A percentile compares a stretch with the other conserved stretches of the same genome.
Evolutionary conservation across 331 rosid genomes (phyloP).

Genomic region (Dryas integrifolia): DNA sequence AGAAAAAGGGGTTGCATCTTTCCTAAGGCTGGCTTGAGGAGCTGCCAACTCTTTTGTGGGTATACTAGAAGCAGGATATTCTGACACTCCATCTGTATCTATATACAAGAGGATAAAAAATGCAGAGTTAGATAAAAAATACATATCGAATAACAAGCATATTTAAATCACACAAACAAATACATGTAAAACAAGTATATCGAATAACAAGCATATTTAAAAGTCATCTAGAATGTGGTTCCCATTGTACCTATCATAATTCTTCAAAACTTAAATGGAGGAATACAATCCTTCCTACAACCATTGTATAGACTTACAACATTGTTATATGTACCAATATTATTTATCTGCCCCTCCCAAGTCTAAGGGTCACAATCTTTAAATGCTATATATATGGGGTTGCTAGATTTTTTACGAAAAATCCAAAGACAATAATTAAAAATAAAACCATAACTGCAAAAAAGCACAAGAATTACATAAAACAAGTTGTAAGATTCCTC

Average conservation of each 20-base stretch:
- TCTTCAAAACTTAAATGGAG: not conserved
- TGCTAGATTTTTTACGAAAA: too few species aligned
- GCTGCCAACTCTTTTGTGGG: conserved; percentile 50
- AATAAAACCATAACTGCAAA: too few species aligned
- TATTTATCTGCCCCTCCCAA: not conserved
- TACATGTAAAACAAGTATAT: not conserved
- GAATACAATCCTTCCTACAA: too few species aligned
- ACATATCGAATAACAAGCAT: not conserved
- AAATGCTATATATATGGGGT: not conserved
- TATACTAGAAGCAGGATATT: conserved; percentile 49
- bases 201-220: not conserved
- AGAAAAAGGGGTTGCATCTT: conserved; percentile 54
- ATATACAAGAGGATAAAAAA: conserved; percentile 15
- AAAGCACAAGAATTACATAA: too few species aligned
- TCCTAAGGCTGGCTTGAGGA: conserved; percentile 47
- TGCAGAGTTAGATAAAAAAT: conserved; percentile 25
- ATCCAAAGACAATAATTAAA: too few species aligned
- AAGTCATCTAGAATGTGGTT: too few species aligned
- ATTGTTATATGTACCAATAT: too few species aligned
- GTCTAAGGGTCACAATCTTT: not conserved
- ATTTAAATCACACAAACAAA: not conserved
- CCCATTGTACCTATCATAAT: not conserved
- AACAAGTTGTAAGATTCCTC: too few species aligned
- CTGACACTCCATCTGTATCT: conserved; percentile 58
- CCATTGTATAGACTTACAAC: too few species aligned